phyloP scores from a whole-genome alignment of 805 yeast species.

The Starmera amethionina region DNA sequence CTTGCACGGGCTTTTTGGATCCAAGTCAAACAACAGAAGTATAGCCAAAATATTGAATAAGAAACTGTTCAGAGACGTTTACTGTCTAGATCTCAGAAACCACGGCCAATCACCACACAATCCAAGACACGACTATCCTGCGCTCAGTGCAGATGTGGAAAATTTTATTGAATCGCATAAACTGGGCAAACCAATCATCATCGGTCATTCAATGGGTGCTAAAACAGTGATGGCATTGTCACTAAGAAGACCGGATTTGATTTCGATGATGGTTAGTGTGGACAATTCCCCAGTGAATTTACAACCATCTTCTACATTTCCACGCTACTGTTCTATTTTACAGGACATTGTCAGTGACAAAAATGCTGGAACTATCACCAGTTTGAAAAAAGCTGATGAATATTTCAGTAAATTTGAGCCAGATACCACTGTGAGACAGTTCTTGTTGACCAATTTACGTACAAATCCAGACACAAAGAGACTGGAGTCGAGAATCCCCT shows the following conservation, averaged over 20 bases:
- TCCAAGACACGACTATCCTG: conserved; percentile 63
- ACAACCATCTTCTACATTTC: conserved; percentile 48
- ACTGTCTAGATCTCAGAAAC: conserved; percentile 72
- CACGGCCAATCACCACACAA: conserved; percentile 88
- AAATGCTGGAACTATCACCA: conserved; percentile 21
- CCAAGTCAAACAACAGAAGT: conserved; percentile 67
- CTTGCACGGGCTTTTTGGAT: conserved; percentile 86
- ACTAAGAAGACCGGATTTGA: conserved; percentile 52
- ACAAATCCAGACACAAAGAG: conserved; percentile 24
- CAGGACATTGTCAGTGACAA: conserved; percentile 42
- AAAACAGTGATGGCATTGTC: conserved; percentile 86
- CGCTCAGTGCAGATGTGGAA: conserved; percentile 83
- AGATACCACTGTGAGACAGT: conserved; percentile 55
- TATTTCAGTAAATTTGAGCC: conserved; percentile 55
- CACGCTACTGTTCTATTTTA: conserved; percentile 56
- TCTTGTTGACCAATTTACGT: conserved; percentile 60
- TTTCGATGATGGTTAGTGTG: conserved; percentile 59
- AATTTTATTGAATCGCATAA: conserved; percentile 38
- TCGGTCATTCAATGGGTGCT: conserved; percentile 92
- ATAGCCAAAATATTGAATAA: conserved; percentile 55
- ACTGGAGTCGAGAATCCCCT: conserved; percentile 43
- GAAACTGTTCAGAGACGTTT: conserved; percentile 44
- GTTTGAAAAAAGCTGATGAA: conserved; percentile 59
- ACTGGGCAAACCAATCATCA: conserved; percentile 41
- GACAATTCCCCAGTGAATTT: conserved; percentile 85